phyloP scores from a whole-genome alignment of 108 stramenopile species.

The Skeletonema grethae region DNA sequence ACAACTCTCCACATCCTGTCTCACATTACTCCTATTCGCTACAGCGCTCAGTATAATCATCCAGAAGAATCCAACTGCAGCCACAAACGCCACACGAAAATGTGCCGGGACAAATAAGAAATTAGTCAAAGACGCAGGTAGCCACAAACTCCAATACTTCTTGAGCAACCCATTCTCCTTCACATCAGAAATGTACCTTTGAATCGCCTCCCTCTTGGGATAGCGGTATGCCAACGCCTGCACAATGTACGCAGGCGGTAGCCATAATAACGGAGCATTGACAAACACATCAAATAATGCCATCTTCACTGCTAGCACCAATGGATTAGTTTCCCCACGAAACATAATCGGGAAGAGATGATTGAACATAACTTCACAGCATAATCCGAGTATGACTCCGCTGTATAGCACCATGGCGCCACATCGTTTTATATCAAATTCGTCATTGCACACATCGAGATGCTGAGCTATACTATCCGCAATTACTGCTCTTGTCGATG shows the following conservation, averaged over 20 bases:
- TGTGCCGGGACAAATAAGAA: conserved; percentile 42
- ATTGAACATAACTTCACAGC: background rate
- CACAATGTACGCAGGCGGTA: conserved; percentile 35
- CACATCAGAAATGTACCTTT: conserved; percentile 26
- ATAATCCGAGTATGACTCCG: conserved; percentile 2
- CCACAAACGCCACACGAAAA: conserved; percentile 43
- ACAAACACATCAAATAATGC: conserved; percentile 22
- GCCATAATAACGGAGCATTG: conserved; percentile 22
- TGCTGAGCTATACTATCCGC: conserved; percentile 3
- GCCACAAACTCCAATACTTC: conserved; percentile 49
- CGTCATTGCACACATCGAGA: background rate
- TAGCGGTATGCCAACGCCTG: conserved; percentile 21
- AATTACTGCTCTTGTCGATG: conserved; percentile 3
- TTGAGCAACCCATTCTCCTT: conserved; percentile 22
- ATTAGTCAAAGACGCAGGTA: conserved; percentile 27
- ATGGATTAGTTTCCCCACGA: background rate
- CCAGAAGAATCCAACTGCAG: conserved; percentile 44
- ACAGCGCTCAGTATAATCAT: conserved; percentile 15
- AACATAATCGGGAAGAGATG: background rate
- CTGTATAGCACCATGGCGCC: background rate
- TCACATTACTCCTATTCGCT: background rate
- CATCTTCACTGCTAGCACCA: conserved; percentile 4
- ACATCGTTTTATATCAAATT: background rate
- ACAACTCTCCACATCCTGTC: background rate
- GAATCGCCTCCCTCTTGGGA: conserved; percentile 13